These are phyloP conservation scores for Trametes versicolor DNA, from an alignment of 1,284 basidiomycete species.

Conservation along the genomic window DNA sequence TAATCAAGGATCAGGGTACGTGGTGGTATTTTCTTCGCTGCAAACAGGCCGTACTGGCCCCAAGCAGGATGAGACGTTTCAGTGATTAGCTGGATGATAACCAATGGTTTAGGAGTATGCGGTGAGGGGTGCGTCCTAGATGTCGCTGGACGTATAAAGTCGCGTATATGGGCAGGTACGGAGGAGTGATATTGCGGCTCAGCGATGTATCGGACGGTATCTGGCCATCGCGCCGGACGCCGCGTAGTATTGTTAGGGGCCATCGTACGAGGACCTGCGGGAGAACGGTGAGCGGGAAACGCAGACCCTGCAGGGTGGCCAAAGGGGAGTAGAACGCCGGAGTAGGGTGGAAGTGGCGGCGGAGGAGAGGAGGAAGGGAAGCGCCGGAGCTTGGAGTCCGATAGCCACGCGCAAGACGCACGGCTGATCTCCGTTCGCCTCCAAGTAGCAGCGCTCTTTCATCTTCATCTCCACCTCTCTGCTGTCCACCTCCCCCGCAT, in stretches of 20 bases:
- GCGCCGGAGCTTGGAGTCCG: slow-evolving; percentile 13
- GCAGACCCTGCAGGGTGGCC: neutral
- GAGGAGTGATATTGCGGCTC: slow-evolving; percentile 62
- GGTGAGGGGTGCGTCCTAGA: neutral
- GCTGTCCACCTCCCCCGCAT: slow-evolving; percentile 17
- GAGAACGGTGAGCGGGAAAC: neutral
- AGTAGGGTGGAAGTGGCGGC: slow-evolving; percentile 1
- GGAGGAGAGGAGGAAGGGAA: slow-evolving; percentile 12
- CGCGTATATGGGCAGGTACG: slow-evolving; percentile 51
- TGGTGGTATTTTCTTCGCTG: slow-evolving; percentile 72
- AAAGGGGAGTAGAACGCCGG: neutral
- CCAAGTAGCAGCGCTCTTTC: slow-evolving; percentile 19
- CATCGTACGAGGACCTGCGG: neutral
- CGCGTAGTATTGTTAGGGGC: slow-evolving; percentile 7
- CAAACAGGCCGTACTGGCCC: slow-evolving; percentile 89
- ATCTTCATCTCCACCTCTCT: slow-evolving; percentile 29
- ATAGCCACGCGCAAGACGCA: slow-evolving; percentile 33
- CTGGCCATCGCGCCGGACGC: slow-evolving; percentile 62
- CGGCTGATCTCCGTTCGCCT: slow-evolving; percentile 32
- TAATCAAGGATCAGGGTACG: slow-evolving; percentile 83
- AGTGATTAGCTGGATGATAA: slow-evolving; percentile 40
- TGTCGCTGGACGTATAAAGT: slow-evolving; percentile 26
- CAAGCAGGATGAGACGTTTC: slow-evolving; percentile 52
- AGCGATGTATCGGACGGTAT: slow-evolving; percentile 55
- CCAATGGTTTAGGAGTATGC: slow-evolving; percentile 17